phyloP scores from a whole-genome alignment of 768 basidiomycete genomes.

The Kwoniella heveanensis region DNA sequence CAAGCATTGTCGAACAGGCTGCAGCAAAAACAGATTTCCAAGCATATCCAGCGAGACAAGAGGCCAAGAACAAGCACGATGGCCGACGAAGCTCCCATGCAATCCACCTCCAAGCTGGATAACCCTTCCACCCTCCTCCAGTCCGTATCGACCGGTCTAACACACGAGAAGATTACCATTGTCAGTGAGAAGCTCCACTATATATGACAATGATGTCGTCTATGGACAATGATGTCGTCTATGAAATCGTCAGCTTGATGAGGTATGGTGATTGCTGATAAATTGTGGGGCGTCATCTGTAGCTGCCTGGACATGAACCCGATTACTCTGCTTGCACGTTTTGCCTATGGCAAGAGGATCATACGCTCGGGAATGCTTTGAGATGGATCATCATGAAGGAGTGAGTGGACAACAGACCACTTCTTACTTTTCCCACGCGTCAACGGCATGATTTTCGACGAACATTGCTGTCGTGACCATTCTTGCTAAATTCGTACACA shows the following conservation, averaged over 20 bases:
- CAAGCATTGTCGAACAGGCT: no score
- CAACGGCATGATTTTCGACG: no score
- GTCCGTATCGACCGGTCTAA: slow-evolving; percentile 34
- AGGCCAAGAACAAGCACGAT: background rate
- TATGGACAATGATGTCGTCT: no score
- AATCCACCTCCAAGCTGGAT: slow-evolving; percentile 33
- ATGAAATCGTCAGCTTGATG: no score
- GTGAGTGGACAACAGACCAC: slow-evolving; percentile 59
- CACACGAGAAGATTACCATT: slow-evolving; percentile 52
- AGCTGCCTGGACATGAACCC: slow-evolving; percentile 81
- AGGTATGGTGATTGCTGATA: no score
- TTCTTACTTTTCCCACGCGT: no score
- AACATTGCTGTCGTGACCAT: no score
- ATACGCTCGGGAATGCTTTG: slow-evolving; percentile 91
- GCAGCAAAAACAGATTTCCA: no score
- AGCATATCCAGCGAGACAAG: no score
- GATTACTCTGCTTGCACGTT: slow-evolving; percentile 88
- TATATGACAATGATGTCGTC: no score
- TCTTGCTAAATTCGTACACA: no score
- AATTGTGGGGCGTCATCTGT: background rate
- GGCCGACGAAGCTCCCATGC: slow-evolving; percentile 27
- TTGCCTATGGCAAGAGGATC: slow-evolving; percentile 88
- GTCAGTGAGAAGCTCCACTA: no score
- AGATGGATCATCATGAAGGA: slow-evolving; percentile 99
- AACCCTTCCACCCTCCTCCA: slow-evolving; percentile 44